Percentiles rank a stretch among this genome's conserved stretches.
Evolutionary conservation across 768 basidiomycete species (phyloP).

Genomic region (Mycena maculata): DNA sequence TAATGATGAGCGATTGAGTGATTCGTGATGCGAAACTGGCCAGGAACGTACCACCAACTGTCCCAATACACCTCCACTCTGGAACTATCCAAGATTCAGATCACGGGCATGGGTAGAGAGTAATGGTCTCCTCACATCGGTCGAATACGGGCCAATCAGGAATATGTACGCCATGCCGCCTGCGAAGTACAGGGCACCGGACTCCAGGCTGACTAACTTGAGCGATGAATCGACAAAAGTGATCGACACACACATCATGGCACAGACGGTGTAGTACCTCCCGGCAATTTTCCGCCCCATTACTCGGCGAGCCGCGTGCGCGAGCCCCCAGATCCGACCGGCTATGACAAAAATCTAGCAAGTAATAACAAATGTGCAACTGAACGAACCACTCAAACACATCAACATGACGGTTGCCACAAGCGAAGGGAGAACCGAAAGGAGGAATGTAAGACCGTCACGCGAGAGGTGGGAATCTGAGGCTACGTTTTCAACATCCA

Average conservation of each 20-base stretch:
- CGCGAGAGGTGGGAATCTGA: neutral
- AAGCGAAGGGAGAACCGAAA: too few relatives aligned
- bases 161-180: neutral
- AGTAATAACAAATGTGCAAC: neutral
- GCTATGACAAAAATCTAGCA: neutral
- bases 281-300: neutral
- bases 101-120: neutral
- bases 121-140: neutral
- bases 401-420: conserved; percentile 11
- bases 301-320: neutral
- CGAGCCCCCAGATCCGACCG: conserved; percentile 7
- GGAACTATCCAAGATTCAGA: neutral
- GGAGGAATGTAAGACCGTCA: neutral
- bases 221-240: neutral
- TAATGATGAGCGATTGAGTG: neutral
- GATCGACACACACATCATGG: neutral
- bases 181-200: neutral
- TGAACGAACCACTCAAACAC: neutral
- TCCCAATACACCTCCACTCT: neutral
- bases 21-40: neutral
- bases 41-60: neutral
- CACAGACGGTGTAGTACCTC: conserved; percentile 1
- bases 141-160: neutral
- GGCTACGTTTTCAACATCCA: too few relatives aligned
- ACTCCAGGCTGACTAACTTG: neutral